Base-by-base conservation (phyloP, 1,139 yeast genomes). In the Protomyces macrosporus region DNA sequence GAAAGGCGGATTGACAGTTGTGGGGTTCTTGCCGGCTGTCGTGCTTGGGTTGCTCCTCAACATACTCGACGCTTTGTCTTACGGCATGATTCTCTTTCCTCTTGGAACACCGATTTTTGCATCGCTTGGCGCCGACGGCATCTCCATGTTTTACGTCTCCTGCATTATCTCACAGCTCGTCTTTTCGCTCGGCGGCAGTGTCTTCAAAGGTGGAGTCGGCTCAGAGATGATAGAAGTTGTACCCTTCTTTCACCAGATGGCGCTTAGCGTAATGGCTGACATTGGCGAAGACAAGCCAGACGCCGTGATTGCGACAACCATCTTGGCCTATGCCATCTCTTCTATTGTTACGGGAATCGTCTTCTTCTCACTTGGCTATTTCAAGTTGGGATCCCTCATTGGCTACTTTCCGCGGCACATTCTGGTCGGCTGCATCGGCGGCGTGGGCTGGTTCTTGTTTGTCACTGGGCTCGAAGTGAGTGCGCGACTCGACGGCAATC, bases 161-260 rank as follows among this genome's bases (percentile, higher is more conserved):
- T 88, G 97, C 60, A 82, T 93, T 34, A 82, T 91, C 0, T 88
- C 97, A 0, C 98, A 93, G 72, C 77, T 90, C 68, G 88, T 90
- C 3, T 91, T 83, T 72, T 90, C 98, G 0, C 75, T 88, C 36
- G 98, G 98, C 23, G 96, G 95, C 1, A 88, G 96, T 10, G 87
- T 90, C 3, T 93, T 93, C 76, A 84, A 84, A 67, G 82, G 93
- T 6, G 97, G 96, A 7, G 86, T 91, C 59, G 98, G 98, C 0
- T 88, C 97, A 3, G 98, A 93, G 76, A 93, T 93, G 98, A 93
- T 93, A 69, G 98, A 93, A 75, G 91, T 93, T 30, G 95, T 97
- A 0, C 98, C 98, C 0, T 93, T 93, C 74, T 93, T 93, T 78
- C 98, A 93, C 72, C 82, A 95, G 3, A 91, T 93, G 96, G 97